A percentile compares a stretch with the other conserved stretches of the same genome.
Conservation (phyloP, 805 yeast genomes). For the Lipomyces orientalis region DNA sequence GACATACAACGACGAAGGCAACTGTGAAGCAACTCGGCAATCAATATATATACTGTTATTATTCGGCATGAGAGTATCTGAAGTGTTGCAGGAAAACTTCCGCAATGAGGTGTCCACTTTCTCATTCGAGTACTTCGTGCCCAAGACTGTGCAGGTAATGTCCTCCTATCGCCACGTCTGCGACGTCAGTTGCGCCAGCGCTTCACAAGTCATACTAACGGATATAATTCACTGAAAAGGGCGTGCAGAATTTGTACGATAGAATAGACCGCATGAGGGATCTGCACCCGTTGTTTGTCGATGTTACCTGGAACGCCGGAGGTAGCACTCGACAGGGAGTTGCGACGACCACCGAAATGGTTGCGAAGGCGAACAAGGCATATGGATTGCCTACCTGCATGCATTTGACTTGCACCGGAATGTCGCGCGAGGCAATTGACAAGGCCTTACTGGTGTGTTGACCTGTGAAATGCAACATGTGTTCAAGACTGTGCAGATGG, state of each 20-base stretch:
- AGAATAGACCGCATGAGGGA: conserved; percentile 98
- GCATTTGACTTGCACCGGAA: conserved; percentile 97
- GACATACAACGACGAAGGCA: background rate
- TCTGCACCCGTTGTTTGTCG: conserved; percentile 87
- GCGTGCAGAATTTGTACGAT: conserved; percentile 93
- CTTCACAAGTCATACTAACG: background rate
- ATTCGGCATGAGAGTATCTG: conserved; percentile 26
- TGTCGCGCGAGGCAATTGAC: conserved; percentile 82
- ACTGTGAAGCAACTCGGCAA: background rate
- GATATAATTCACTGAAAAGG: conserved; percentile 58
- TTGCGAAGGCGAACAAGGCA: conserved; percentile 85
- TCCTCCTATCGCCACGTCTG: background rate
- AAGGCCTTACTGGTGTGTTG: conserved; percentile 61
- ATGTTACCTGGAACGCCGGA: conserved; percentile 99
- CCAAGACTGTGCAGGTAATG: conserved; percentile 70
- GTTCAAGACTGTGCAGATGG: background rate
- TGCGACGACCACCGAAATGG: conserved; percentile 86
- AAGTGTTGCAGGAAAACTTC: conserved; percentile 38
- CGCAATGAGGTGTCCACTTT: conserved; percentile 62
- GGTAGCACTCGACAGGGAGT: conserved; percentile 68
- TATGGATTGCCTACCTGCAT: conserved; percentile 94
- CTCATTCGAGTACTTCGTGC: conserved; percentile 96
- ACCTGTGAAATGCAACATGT: background rate
- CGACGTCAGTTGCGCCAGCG: background rate
- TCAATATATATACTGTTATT: background rate